Evolutionary conservation across 108 stramenopile genomes (phyloP).

Genomic region (Cyclotella kingstonii): DNA sequence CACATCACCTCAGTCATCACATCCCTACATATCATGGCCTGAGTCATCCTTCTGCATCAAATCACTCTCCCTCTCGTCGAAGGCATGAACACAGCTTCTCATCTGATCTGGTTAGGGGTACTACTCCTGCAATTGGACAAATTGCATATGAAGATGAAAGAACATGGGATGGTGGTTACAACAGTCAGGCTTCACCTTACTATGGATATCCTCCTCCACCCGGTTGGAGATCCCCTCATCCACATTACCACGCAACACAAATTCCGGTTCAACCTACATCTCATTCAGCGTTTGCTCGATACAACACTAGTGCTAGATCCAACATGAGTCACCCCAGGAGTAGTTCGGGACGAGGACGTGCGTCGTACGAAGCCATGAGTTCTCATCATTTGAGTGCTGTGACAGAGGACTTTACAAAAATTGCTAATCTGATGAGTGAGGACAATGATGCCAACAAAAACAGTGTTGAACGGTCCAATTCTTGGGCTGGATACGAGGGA

Average conservation of each 20-base stretch:
- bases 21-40: background rate
- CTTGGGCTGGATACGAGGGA: slow-evolving; percentile 12
- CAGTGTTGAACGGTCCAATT: slow-evolving; percentile 26
- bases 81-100: slow-evolving; percentile 27
- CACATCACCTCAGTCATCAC: background rate
- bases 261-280: slow-evolving; percentile 18
- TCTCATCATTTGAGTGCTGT: slow-evolving; percentile 12
- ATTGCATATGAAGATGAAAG: slow-evolving; percentile 26
- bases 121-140: too few relatives aligned
- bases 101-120: slow-evolving; percentile 14
- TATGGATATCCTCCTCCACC: slow-evolving; percentile 22
- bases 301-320: slow-evolving; percentile 9
- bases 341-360: too few relatives aligned
- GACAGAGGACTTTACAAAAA: slow-evolving; percentile 39
- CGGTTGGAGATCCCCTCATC: slow-evolving; percentile 13
- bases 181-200: slow-evolving; percentile 7
- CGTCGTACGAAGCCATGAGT: background rate
- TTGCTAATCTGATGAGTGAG: slow-evolving; percentile 38
- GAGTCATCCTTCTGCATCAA: background rate
- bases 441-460: slow-evolving; percentile 12
- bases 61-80: background rate
- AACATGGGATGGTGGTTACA: slow-evolving; percentile 3
- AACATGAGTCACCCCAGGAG: background rate
- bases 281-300: slow-evolving; percentile 32
- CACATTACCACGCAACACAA: slow-evolving; percentile 11